phyloP scores from a whole-genome alignment of 768 basidiomycete genomes.

The Cyathus striatus region DNA sequence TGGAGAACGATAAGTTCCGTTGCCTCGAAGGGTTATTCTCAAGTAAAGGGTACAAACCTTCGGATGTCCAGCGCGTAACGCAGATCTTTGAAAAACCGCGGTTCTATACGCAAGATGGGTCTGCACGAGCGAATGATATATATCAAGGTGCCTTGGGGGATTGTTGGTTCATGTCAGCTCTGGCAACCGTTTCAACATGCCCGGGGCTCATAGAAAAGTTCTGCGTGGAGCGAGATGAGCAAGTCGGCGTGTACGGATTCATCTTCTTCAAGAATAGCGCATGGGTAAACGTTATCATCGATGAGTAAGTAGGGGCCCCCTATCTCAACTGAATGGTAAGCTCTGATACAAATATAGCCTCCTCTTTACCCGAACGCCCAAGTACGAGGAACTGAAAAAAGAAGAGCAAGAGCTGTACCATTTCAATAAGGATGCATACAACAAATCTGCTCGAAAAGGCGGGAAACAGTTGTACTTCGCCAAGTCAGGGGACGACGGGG shows the following conservation, averaged over 20 bases:
- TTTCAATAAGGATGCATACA: constrained; percentile 42
- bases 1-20: constrained; percentile 44
- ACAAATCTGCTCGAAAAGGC: constrained; percentile 39
- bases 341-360: constrained; percentile 22
- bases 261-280: constrained; percentile 47
- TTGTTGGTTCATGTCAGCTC: constrained; percentile 50
- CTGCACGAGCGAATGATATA: constrained; percentile 36
- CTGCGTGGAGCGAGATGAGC: constrained; percentile 46
- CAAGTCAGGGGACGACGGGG: constrained; percentile 37
- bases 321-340: not conserved
- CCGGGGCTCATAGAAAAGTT: constrained; percentile 43
- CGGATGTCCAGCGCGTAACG: constrained; percentile 29
- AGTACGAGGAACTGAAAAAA: constrained; percentile 40
- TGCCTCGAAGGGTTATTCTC: constrained; percentile 29
- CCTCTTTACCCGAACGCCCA: constrained; percentile 42
- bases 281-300: constrained; percentile 53
- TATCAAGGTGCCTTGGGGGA: constrained; percentile 46
- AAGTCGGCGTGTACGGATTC: constrained; percentile 54
- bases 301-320: constrained; percentile 38
- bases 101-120: constrained; percentile 39
- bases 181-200: constrained; percentile 42
- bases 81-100: constrained; percentile 47
- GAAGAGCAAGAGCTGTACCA: constrained; percentile 43
- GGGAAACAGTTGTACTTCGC: constrained; percentile 48
- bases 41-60: constrained; percentile 13